These are phyloP conservation scores for Chamaecrista fasciculata DNA, from an alignment of 306 rosid genomes.

Conservation along the genomic window DNA sequence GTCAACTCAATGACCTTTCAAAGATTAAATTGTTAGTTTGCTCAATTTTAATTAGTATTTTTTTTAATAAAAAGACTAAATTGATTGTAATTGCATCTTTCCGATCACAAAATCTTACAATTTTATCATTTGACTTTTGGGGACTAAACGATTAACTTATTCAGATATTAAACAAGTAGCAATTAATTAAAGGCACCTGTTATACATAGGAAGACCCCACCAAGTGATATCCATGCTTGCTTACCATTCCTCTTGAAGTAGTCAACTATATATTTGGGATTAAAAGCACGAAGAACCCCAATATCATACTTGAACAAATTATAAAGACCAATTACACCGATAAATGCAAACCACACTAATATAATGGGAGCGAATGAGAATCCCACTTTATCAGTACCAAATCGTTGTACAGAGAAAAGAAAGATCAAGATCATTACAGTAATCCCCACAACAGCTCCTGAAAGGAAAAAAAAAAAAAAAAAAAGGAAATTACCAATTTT, in stretches of 20 bases:
- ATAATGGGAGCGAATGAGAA: conserved; percentile 37
- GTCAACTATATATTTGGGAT: conserved; percentile 46
- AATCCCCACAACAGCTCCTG: conserved; percentile 45
- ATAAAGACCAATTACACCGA: conserved; percentile 43
- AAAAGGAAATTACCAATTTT: too few species aligned
- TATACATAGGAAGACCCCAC: conserved; percentile 47
- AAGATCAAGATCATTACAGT: conserved; percentile 29
- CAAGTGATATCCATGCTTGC: conserved; percentile 47
- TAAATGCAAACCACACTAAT: conserved; percentile 37
- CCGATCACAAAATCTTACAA: too few species aligned
- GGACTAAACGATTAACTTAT: too few species aligned
- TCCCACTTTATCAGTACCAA: conserved; percentile 56
- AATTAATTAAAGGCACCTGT: conserved; percentile 29
- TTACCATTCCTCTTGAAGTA: conserved; percentile 48
- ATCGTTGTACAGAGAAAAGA: conserved; percentile 35
- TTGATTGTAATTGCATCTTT: too few species aligned
- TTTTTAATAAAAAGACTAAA: too few species aligned
- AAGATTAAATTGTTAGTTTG: too few species aligned
- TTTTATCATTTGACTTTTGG: too few species aligned
- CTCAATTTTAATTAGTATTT: too few species aligned
- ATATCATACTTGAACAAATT: conserved; percentile 41
- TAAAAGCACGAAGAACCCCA: conserved; percentile 43
- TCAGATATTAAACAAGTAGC: too few species aligned
- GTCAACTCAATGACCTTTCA: too few species aligned
- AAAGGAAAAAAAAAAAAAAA: not conserved